phyloP scores from a whole-genome alignment of 2,329 filamentous ascomycete genomes.

The Teratosphaeria epicoccoides region DNA sequence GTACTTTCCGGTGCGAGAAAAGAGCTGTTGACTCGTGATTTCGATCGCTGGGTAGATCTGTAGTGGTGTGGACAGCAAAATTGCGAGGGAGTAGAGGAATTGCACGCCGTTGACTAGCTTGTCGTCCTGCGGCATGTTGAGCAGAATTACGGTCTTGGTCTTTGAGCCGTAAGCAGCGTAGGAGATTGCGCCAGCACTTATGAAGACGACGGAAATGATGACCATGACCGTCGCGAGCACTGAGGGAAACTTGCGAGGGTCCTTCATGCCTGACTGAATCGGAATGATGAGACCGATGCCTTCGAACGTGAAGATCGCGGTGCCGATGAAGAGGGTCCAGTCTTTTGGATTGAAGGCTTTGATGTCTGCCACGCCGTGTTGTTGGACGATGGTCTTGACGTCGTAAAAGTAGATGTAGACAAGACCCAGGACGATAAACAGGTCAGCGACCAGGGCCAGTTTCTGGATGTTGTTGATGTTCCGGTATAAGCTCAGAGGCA shows the following conservation, averaged over 20 bases:
- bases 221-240: constrained; percentile 89
- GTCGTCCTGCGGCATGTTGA: constrained; percentile 92
- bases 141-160: constrained; percentile 90
- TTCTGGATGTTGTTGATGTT: constrained; percentile 97
- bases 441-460: constrained; percentile 84
- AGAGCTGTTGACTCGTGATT: constrained; percentile 89
- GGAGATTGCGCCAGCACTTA: constrained; percentile 81
- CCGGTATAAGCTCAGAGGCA: constrained; percentile 84
- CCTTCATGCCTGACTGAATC: constrained; percentile 93
- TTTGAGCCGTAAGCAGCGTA: constrained; percentile 93
- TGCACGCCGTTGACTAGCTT: constrained; percentile 93
- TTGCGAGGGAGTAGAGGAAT: constrained; percentile 96
- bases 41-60: constrained; percentile 97
- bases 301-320: constrained; percentile 97
- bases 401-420: constrained; percentile 96
- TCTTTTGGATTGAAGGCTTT: constrained; percentile 78
- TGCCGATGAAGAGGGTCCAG: constrained; percentile 98
- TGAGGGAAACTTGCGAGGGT: constrained; percentile 78
- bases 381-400: constrained; percentile 64
- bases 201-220: constrained; percentile 83
- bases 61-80: constrained; percentile 83
- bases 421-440: constrained; percentile 85
- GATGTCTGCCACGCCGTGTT: constrained; percentile 72
- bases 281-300: constrained; percentile 96
- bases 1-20: constrained; percentile 90